Base-by-base conservation (phyloP, 2,329 filamentous ascomycete genomes). In the Fusarium papillatum region DNA sequence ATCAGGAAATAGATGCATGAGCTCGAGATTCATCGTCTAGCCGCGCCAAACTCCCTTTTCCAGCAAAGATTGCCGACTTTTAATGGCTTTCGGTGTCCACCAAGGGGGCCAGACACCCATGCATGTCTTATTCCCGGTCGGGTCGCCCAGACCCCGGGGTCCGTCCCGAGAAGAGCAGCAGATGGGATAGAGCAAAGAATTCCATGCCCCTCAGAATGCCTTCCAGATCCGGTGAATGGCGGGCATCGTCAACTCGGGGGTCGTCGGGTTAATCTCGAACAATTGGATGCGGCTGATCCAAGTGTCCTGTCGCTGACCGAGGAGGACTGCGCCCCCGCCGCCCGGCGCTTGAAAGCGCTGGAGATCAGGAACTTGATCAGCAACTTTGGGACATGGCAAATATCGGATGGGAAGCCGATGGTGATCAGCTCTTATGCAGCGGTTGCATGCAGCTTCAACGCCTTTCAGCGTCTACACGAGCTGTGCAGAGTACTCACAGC, bases 331-430 rank as follows among this genome's bases (percentile, higher is more conserved):
- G 48, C 66, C 66, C 59, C 66, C 50, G 8, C 66, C 34, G 29
- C 65, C 46, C 50, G 66, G 73, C 55, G 67, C 73, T 71, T 74
- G 53, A n/a, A 59, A 36, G 62, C 31, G 22, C 31, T 60, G 55
- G 65, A 67, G 41, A 76, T 76, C 74, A 76, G 70, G 73, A 76
- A 76, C 36, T 76, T 76, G 67, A 76, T 76, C 74, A 76, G 74
- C 48, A 71, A 76, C 64, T 76, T 76, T 62, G 46, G 62, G 64
- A 76, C 34, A 36, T 76, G 39, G 73, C 73, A 68, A 64, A 68
- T 74, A 64, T 41, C 48, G 60, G 65, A 61, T 43, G 59, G 63
- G 63, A 53, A 61, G 39, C 64, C 38, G 50, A 59, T 55, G 50
- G 53, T 55, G 36, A 64, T 68, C 73, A 74, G 63, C 53, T 65